Percentiles rank a stretch among this genome's conserved stretches.
Evolutionary conservation across 352 stramenopile species (phyloP).

Genomic region (Phytophthora litchii): DNA sequence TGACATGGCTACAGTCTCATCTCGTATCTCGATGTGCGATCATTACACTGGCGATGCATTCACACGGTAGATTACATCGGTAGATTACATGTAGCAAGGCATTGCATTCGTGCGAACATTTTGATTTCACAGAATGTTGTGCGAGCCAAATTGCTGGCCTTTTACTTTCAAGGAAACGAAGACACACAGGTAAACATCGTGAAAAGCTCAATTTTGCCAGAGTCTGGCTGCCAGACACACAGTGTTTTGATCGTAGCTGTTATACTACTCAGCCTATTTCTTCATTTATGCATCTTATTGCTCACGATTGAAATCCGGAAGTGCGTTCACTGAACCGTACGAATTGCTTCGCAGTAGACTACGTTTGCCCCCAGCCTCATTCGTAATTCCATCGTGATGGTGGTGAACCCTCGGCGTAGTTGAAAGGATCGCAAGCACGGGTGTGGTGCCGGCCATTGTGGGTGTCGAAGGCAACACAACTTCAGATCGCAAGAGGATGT

Average conservation of each 20-base stretch:
- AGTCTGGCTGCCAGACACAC: too few species aligned
- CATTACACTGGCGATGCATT: too few species aligned
- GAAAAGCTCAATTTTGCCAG: too few species aligned
- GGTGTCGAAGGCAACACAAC: conserved; percentile 66
- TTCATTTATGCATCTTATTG: conserved; percentile 11
- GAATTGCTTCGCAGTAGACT: conserved; percentile 25
- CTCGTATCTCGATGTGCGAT: too few species aligned
- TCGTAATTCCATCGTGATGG: conserved; percentile 19
- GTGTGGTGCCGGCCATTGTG: conserved; percentile 61
- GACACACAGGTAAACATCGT: too few species aligned
- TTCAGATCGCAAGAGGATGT: conserved; percentile 63
- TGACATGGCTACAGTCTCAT: too few species aligned
- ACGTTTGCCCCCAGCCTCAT: conserved; percentile 9
- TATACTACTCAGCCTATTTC: neutral
- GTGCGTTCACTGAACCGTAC: conserved; percentile 25
- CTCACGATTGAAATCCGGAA: conserved; percentile 26
- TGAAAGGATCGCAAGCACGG: conserved; percentile 62
- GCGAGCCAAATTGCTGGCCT: too few species aligned
- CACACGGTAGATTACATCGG: too few species aligned
- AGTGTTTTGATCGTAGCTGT: conserved; percentile 10
- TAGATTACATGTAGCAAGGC: too few species aligned
- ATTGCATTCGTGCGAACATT: too few species aligned
- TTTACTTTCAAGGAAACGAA: too few species aligned
- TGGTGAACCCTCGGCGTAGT: conserved; percentile 57
- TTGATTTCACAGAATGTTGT: too few species aligned